Base-by-base conservation (phyloP, 2,329 filamentous ascomycete species). In the Mycosphaerella sp. region DNA sequence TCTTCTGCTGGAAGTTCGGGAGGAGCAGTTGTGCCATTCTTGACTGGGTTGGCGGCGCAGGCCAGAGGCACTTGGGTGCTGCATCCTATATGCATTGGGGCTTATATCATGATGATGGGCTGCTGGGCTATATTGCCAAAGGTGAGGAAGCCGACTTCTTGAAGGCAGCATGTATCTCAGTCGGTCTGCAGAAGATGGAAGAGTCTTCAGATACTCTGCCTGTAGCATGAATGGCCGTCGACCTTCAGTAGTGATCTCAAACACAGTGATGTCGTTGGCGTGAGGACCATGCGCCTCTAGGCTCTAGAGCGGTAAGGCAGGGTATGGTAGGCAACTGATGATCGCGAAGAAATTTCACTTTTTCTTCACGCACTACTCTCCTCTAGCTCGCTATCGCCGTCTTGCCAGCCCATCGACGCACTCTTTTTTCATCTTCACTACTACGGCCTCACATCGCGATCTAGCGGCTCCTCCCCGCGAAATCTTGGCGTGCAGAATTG, bases 1-100 rank as follows among this genome's bases (percentile, higher is more conserved):
- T 80, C 78, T 17, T 82, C 82, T 3, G 85, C 84, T 60, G 85
- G 84, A 0, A 85, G 79, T 60, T 79, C 80, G 2, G 86, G 86
- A 0, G 85, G 82, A 18, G 83, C 83, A 0, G 71, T 84, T 1
- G 81, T 81, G 7, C 83, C 84, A 0, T 86, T 86, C 58, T 73
- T 80, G 2, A 85, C 81, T 0, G 83, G 83, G 48, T 63, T 86
- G 27, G 62, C 85, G 32, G 82, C 82, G 1, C 79, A 85, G 67
- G 77, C 73, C 0, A 74, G 72, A 0, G 82, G 82, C 0, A 82
- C 83, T 0, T 86, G 75, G 70, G 82, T 83, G 30, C 69, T 85
- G 62, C 71, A 75, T 69, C 84, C 85, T 0, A 81, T 89, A 55
- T 83, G 81, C 36, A 79, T 89, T 58, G 79, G 70, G 0, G 63